Conservation (phyloP, 2,329 filamentous ascomycete genomes). For the Colletotrichum brevisporum region DNA sequence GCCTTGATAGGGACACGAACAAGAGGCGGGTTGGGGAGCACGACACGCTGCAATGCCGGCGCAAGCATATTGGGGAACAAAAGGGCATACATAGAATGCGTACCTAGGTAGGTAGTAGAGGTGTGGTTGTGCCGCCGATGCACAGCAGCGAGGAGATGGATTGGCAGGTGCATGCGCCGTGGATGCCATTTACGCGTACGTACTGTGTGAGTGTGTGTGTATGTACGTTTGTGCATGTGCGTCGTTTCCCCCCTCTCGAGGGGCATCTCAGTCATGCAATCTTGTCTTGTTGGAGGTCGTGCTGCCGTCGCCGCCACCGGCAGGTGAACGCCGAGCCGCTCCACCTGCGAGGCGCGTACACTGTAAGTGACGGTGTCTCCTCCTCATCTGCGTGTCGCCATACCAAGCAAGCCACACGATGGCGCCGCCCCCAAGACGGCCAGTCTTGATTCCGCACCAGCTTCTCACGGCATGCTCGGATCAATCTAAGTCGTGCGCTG, state of each 20-base stretch:
- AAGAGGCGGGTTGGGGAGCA: background rate
- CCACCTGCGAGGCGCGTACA: background rate
- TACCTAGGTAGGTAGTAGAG: background rate
- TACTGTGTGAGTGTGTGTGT: background rate
- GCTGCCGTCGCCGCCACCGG: slow-evolving; percentile 24
- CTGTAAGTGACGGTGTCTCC: background rate
- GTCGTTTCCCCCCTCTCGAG: background rate
- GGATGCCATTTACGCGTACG: background rate
- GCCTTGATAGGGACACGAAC: background rate
- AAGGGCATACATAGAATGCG: background rate
- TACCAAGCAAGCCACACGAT: background rate
- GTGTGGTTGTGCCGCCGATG: background rate
- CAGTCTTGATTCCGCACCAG: background rate
- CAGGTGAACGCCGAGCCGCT: background rate
- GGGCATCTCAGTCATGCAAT: slow-evolving; percentile 9
- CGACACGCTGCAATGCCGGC: slow-evolving; percentile 18
- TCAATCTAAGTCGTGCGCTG: background rate
- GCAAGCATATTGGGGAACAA: background rate
- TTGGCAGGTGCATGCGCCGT: slow-evolving; percentile 25
- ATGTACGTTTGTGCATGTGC: background rate
- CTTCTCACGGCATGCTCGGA: background rate
- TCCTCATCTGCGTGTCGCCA: background rate
- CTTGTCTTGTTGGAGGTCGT: slow-evolving; percentile 13
- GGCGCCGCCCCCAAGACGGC: background rate
- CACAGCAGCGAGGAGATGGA: background rate